Evolutionary conservation across 106 monocot genomes (phyloP).

Genomic region (Dioscorea zingiberensis): DNA sequence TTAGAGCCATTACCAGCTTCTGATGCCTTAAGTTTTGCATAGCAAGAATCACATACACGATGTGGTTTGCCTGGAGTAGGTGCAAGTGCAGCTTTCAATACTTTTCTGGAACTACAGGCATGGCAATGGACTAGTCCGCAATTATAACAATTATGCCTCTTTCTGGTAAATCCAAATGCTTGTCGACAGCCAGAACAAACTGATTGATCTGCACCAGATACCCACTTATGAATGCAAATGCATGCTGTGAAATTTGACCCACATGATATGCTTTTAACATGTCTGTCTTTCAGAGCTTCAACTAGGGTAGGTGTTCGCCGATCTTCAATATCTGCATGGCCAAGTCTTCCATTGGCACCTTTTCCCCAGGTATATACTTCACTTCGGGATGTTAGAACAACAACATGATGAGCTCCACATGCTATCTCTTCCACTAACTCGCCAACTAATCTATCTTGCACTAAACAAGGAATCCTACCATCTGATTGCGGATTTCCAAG

Average conservation of each 20-base stretch:
- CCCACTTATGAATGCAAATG: conserved; percentile 88
- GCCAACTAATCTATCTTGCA: conserved; percentile 47
- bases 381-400: conserved; percentile 60
- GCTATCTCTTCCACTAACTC: conserved; percentile 72
- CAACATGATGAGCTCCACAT: conserved; percentile 65
- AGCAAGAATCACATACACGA: conserved; percentile 80
- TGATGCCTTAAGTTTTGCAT: conserved; percentile 42
- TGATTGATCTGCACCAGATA: conserved; percentile 70
- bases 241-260: conserved; percentile 75
- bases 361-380: conserved; percentile 79
- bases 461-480: conserved; percentile 59
- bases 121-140: conserved; percentile 81
- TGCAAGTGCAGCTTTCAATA: conserved; percentile 60
- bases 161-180: conserved; percentile 79
- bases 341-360: conserved; percentile 75
- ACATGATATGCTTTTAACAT: conserved; percentile 83
- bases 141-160: conserved; percentile 81
- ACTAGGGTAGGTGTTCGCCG: conserved; percentile 52
- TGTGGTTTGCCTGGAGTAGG: conserved; percentile 76
- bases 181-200: conserved; percentile 72
- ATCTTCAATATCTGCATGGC: conserved; percentile 75
- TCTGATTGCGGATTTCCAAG: conserved; percentile 60
- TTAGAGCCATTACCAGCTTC: conserved; percentile 21
- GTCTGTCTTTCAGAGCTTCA: conserved; percentile 68
- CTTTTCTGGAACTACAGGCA: conserved; percentile 65